Conservation (phyloP, 2,329 filamentous ascomycete genomes). For the Penicillium sclerotiorum region DNA sequence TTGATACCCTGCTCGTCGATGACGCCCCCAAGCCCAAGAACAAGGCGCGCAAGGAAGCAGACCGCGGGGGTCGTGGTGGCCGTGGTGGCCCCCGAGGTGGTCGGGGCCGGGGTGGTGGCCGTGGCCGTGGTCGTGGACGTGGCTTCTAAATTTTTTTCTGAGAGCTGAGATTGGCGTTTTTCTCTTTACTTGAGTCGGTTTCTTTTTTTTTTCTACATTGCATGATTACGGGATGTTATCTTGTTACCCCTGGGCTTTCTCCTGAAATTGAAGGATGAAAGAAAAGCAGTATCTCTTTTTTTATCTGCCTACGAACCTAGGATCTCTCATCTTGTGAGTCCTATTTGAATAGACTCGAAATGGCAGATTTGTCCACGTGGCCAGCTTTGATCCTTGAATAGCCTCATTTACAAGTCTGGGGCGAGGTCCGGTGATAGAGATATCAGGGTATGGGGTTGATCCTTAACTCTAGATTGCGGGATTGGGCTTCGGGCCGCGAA, state of each 20-base stretch:
- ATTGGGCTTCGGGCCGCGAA: slow-evolving; percentile 1
- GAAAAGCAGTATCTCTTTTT: slow-evolving; percentile 21
- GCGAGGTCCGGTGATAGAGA: no score
- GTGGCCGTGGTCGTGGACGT: slow-evolving; percentile 60
- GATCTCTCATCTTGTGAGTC: not conserved
- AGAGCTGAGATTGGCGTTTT: slow-evolving; percentile 24
- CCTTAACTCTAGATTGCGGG: not conserved
- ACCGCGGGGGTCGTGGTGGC: slow-evolving; percentile 53
- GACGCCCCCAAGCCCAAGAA: slow-evolving; percentile 99
- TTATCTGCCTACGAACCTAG: not conserved
- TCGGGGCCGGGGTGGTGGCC: slow-evolving; percentile 55
- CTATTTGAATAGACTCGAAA: not conserved
- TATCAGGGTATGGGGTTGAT: not conserved
- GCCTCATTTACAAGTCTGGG: no score
- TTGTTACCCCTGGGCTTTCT: slow-evolving; percentile 30
- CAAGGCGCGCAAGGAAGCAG: slow-evolving; percentile 91
- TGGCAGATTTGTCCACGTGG: not conserved
- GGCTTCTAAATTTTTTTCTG: slow-evolving; percentile 38
- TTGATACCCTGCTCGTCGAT: slow-evolving; percentile 94
- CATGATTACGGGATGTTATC: slow-evolving; percentile 29
- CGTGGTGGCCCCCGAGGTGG: slow-evolving; percentile 52
- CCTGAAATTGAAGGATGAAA: slow-evolving; percentile 19
- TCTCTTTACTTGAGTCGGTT: slow-evolving; percentile 21
- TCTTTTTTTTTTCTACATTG: slow-evolving; percentile 23
- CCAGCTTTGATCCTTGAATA: not conserved